Evolutionary conservation across 78 protist species (phyloP), one percentile per base, ranked within the genome.

Genomic region (Polysphondylium violaceum): DNA sequence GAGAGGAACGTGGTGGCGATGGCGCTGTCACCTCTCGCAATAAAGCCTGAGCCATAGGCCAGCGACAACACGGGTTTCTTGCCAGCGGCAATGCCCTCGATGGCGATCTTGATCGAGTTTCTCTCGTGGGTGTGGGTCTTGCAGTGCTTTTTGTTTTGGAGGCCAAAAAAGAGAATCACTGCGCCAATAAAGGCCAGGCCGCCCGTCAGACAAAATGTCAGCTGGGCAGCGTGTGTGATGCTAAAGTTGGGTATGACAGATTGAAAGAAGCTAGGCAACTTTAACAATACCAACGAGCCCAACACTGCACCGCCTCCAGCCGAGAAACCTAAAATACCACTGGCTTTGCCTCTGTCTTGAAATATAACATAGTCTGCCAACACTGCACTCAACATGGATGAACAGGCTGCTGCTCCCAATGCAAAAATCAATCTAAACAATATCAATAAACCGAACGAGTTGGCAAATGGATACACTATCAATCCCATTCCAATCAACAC

Each of bases 281-380:
- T 83, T 16, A 83, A n/a, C 29, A 83, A 55, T 2, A 69, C 90
- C 11, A 83, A 56, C 3, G 90, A 67, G 27, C 77, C 90, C 0
- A 83, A 55, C 64, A 83, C 90, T 53, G 90, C 90, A 43, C 90
- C 90, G 31, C 76, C 76, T 23, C 90, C 90, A 2, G 90, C 90
- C 14, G 75, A 55, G 23, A 83, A 58, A 29, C 90, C 90, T 8
- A 83, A 47, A 7, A 83, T 25, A 6, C 90, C 90, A 69, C 90
- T 83, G 0, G 90, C 67, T 38, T 41, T 69, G 19, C 79, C 79
- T 23, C 90, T 68, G 41, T 83, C 90, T 6, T 60, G 47, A 69
- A 69, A 83, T 21, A 73, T 29, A 17, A 83, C 76, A 43, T 83
- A 83, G 64, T 83, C 90, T 8, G 67, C 90, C 72, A 83, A 43